phyloP scores from a whole-genome alignment of 139 green algal genomes.

The Chlorella sp. region DNA sequence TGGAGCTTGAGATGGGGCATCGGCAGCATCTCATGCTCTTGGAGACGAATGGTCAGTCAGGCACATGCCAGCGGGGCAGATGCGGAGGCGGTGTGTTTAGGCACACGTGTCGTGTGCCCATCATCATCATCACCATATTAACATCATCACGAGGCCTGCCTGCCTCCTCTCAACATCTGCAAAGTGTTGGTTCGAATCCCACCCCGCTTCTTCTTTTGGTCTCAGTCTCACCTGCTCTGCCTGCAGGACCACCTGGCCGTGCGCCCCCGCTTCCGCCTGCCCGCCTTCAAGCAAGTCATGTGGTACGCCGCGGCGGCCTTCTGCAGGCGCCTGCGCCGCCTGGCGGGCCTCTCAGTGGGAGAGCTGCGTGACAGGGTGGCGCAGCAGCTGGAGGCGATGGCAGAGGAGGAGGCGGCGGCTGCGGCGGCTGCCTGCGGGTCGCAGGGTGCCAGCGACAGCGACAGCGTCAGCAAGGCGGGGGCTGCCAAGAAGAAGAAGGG shows the following conservation, averaged over 20 bases:
- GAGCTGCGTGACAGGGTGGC: slow-evolving; percentile 8
- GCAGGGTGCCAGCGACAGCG: slow-evolving; percentile 1
- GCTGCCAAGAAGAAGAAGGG: slow-evolving; percentile 26
- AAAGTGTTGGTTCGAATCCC: no score
- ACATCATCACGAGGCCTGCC: not conserved
- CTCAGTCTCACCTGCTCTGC: not conserved
- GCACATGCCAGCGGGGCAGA: no score
- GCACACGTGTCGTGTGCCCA: not conserved
- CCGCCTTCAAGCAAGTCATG: slow-evolving; percentile 36
- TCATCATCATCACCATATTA: no score
- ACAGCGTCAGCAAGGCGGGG: slow-evolving; percentile 32
- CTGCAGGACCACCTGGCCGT: slow-evolving; percentile 26
- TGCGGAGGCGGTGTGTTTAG: not conserved
- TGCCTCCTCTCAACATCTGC: no score
- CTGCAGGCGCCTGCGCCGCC: not conserved
- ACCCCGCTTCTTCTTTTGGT: not conserved
- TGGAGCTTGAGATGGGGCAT: no score
- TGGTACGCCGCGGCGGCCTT: slow-evolving; percentile 35
- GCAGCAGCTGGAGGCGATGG: slow-evolving; percentile 13
- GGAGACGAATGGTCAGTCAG: no score
- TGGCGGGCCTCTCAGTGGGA: not conserved
- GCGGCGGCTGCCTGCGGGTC: not conserved
- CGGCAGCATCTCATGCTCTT: no score
- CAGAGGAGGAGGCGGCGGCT: slow-evolving; percentile 1
- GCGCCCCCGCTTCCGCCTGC: slow-evolving; percentile 15